Evolutionary conservation across 2,329 filamentous ascomycete genomes (phyloP).

Genomic region (Talaromyces sp.): DNA sequence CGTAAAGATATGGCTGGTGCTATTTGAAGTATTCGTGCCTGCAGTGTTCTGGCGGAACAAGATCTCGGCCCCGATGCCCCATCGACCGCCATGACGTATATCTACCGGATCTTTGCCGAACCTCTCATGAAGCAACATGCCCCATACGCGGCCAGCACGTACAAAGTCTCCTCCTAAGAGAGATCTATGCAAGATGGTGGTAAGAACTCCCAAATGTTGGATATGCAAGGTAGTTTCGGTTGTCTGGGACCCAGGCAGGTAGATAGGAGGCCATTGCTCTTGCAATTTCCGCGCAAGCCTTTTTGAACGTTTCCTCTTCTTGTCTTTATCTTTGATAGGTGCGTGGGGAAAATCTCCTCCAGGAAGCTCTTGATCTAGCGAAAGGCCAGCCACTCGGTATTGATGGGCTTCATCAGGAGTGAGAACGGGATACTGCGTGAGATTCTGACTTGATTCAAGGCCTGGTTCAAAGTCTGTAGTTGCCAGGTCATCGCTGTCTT

Average conservation of each 20-base stretch:
- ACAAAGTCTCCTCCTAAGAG: conserved; percentile 68
- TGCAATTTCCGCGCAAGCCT: conserved; percentile 32
- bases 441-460: conserved; percentile 10
- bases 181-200: conserved; percentile 68
- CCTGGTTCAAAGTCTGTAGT: conserved; percentile 18
- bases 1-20: conserved; percentile 39
- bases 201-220: conserved; percentile 65
- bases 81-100: conserved; percentile 66
- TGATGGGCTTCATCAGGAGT: conserved; percentile 24
- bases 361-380: conserved; percentile 36
- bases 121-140: conserved; percentile 65
- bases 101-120: conserved; percentile 62
- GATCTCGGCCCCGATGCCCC: conserved; percentile 83
- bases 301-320: conserved; percentile 19
- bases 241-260: conserved; percentile 33
- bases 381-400: conserved; percentile 22
- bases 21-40: not conserved
- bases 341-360: conserved; percentile 44
- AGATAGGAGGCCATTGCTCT: conserved; percentile 36
- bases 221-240: conserved; percentile 39
- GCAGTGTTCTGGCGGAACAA: conserved; percentile 57
- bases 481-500: conserved; percentile 10
- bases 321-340: conserved; percentile 13
- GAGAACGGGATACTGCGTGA: conserved; percentile 22
- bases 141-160: conserved; percentile 73